These are phyloP conservation scores for Flaveria robusta DNA, from an alignment of 129 eudicot species.

Conservation along the genomic window DNA sequence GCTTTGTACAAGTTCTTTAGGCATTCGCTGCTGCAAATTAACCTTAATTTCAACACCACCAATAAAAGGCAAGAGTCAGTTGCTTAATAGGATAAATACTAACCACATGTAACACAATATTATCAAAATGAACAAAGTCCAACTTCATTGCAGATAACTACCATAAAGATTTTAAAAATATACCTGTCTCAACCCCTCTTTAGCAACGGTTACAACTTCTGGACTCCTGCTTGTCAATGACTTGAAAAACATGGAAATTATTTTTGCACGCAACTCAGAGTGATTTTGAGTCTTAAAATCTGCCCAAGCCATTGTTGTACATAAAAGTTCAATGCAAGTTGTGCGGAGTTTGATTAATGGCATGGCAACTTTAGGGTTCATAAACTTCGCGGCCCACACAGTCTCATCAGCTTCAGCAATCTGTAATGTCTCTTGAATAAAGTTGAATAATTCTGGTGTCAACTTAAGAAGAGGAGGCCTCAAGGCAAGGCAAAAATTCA, in stretches of 20 bases:
- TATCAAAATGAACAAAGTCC: slow-evolving; percentile 6
- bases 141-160: not conserved
- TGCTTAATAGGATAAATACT: slow-evolving; percentile 13
- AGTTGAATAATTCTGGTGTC: slow-evolving; percentile 82
- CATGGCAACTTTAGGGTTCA: slow-evolving; percentile 90
- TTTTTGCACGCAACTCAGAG: slow-evolving; percentile 82
- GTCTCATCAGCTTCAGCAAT: slow-evolving; percentile 98
- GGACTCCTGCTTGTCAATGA: slow-evolving; percentile 88
- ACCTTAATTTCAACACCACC: slow-evolving; percentile 50
- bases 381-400: slow-evolving; percentile 84
- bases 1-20: slow-evolving; percentile 96
- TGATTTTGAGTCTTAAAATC: slow-evolving; percentile 94
- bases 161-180: not conserved
- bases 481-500: slow-evolving; percentile 95
- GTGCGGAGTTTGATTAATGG: slow-evolving; percentile 93
- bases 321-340: slow-evolving; percentile 90
- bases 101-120: not conserved
- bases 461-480: slow-evolving; percentile 98
- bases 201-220: slow-evolving; percentile 92
- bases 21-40: slow-evolving; percentile 94
- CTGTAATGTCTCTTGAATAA: slow-evolving; percentile 94
- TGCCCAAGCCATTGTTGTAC: slow-evolving; percentile 99
- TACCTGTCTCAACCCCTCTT: slow-evolving; percentile 97
- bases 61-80: slow-evolving; percentile 25
- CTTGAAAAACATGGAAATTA: slow-evolving; percentile 94